phyloP scores from a whole-genome alignment of 768 basidiomycete species.

The Coprinopsis marcescibilis region DNA sequence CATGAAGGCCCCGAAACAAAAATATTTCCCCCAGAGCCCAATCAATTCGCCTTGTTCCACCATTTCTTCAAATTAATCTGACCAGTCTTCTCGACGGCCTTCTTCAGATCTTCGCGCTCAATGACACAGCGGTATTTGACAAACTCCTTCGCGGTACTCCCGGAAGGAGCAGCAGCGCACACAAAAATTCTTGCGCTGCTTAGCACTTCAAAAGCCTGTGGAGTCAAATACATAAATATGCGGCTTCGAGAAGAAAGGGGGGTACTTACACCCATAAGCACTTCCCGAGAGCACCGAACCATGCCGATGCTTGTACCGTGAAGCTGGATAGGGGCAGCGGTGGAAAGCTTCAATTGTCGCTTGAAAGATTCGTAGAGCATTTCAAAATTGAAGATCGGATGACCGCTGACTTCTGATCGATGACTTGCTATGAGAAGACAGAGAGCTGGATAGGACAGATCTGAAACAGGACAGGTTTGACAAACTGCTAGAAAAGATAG shows the following conservation, averaged over 20 bases:
- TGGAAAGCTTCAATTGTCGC: slow-evolving; percentile 65
- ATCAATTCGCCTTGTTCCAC: slow-evolving; percentile 63
- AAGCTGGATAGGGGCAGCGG: slow-evolving; percentile 68
- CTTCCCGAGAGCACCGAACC: slow-evolving; percentile 56
- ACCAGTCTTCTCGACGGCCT: slow-evolving; percentile 56
- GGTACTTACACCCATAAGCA: slow-evolving; percentile 58
- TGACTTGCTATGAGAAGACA: slow-evolving; percentile 83
- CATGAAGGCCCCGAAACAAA: too few species aligned
- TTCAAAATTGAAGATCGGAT: slow-evolving; percentile 82
- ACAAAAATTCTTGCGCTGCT: slow-evolving; percentile 52
- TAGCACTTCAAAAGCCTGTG: slow-evolving; percentile 75
- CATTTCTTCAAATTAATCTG: slow-evolving; percentile 75
- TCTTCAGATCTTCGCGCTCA: slow-evolving; percentile 60
- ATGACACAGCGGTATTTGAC: slow-evolving; percentile 66
- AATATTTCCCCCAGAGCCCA: too few species aligned
- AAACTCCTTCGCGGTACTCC: slow-evolving; percentile 60
- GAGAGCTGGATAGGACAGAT: slow-evolving; percentile 68
- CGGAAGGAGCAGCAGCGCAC: slow-evolving; percentile 40
- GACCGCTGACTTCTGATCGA: slow-evolving; percentile 72
- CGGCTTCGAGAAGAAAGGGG: not conserved
- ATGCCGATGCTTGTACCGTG: slow-evolving; percentile 74
- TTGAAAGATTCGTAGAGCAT: slow-evolving; percentile 81
- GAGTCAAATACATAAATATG: slow-evolving; percentile 2
- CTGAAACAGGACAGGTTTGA: slow-evolving; percentile 29
- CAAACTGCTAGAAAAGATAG: not conserved